Base-by-base conservation (phyloP, 1,139 yeast species). In the Candida freyschussii region DNA sequence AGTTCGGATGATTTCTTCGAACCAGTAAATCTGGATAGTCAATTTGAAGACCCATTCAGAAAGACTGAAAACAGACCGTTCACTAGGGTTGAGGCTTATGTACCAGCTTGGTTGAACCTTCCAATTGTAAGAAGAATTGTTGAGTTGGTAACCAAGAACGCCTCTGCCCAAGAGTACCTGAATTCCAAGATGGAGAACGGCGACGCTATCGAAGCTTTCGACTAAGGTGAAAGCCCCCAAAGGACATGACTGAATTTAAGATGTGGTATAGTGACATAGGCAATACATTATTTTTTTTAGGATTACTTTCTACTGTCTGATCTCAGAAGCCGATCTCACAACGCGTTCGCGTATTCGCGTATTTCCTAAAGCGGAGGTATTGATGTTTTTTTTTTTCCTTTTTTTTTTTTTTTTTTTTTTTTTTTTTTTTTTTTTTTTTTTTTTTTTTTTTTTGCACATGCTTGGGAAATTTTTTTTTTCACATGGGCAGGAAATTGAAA, bases 41-140 rank as follows among this genome's bases (percentile, higher is more conserved):
- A 93, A 50, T 81, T 82, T 54, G 78, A 78, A 39, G 93, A 82
- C 63, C 93, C 93, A 44, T 91, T 89, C 59, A 86, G 94, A 65
- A 72, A 78, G 41, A 82, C 86, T 36, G 83, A 76, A 40, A 80
- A 93, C 30, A 75, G 98, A 51, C 89, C 86, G 35, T 79, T 91
- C 59, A 77, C 85, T 37, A 75, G 87, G 55, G 89, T 93, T 32
- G 97, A 91, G 62, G 95, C 96, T 2, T 91, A 89, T 54, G 94
- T 93, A 41, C 99, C 99, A 25, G 93, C 95, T 2, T 84, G 94
- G 86, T 67, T 89, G 61, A 85, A 82, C 46, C 75, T 87, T 45
- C 97, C 97, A 27, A 80, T 76, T 24, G 79, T 93, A 29, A 82
- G 94, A 65, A 72, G 93, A 58, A 78, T 91, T 34, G 86, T 89